Evolutionary conservation across 2,329 filamentous ascomycete species (phyloP), one percentile per base, ranked within the genome.

Genomic region (Colletotrichum karsti): DNA sequence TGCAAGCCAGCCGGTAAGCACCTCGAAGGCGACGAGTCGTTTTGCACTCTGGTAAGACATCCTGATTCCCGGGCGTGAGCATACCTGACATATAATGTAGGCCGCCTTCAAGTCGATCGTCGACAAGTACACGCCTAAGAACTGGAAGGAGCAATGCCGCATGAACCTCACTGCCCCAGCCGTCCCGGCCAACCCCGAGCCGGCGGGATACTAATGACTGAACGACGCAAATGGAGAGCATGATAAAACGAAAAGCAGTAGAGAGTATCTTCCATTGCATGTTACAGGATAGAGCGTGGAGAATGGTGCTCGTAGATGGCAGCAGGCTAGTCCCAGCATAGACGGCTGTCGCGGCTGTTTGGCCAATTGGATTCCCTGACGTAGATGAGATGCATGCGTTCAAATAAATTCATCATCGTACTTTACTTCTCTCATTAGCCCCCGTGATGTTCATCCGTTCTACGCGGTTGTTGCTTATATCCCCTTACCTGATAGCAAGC

Each of bases 31-130:
- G 93, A 98, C 73, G 91, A 94, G 73, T 93, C 90, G 26, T 95
- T 98, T 75, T 99, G 96, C 81, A 98, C 95, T 0, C 80, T 99
- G 74, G 91, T 93, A 83, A 79, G 88, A 13, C 30, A 22, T 15
- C 33, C 9, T 12, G 15, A 30, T 26, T 12, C 13, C 24, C 24
- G 30, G 7, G 18, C n/a, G 15, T 10, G 12, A 10, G 9, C 13
- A n/a, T 8, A 44, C n/a, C 30, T 54, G 37, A 42, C 41, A 24
- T 51, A 44, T 48, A 7, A 48, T 28, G 59, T 69, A 93, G 90
- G 89, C 92, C 63, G 94, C 95, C 0, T 99, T 99, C 85, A 98
- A 98, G 80, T 84, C 89, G 57, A 93, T 98, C 62, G 94, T 96
- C 3, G 95, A 98, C 80, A 94, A 93, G 74, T 97, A 93, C 76